These are phyloP conservation scores for Pelargonium nanum DNA, from an alignment of 345 rosid genomes.

Conservation along the genomic window DNA sequence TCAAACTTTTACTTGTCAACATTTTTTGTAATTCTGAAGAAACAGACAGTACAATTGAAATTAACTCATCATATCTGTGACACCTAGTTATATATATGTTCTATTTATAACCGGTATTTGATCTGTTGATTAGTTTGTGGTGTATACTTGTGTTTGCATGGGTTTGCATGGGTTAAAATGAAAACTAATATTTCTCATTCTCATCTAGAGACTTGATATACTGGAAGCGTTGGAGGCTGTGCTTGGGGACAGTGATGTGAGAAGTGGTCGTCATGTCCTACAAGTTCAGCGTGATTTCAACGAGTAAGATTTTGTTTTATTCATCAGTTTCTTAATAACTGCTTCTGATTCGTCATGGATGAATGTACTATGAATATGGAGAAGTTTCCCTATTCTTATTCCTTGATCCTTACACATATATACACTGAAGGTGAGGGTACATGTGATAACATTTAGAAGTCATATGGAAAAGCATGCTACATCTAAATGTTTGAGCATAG, in stretches of 20 bases:
- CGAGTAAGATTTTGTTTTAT: slow-evolving; percentile 45
- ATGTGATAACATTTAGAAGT: background rate
- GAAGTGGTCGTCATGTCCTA: slow-evolving; percentile 27
- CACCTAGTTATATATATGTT: too few relatives aligned
- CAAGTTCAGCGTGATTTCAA: slow-evolving; percentile 74
- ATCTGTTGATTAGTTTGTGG: background rate
- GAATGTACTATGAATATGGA: background rate
- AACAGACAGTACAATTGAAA: too few relatives aligned
- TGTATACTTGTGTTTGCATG: slow-evolving; percentile 3
- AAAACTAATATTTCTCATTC: slow-evolving; percentile 11
- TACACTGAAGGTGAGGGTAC: background rate
- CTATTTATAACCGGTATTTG: too few relatives aligned
- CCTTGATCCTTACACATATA: background rate
- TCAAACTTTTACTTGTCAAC: too few relatives aligned
- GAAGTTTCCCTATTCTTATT: background rate
- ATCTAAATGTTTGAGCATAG: background rate
- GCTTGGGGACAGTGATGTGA: slow-evolving; percentile 31
- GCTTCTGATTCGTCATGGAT: background rate
- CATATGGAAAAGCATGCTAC: background rate
- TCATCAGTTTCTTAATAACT: background rate
- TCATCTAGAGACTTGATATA: slow-evolving; percentile 60
- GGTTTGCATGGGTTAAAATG: background rate
- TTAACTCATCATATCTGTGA: too few relatives aligned
- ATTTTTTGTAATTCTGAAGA: too few relatives aligned
- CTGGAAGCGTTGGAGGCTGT: slow-evolving; percentile 68